These are phyloP conservation scores for Rhynchosporium agropyri DNA, from an alignment of 2,329 filamentous ascomycete genomes.

Conservation along the genomic window DNA sequence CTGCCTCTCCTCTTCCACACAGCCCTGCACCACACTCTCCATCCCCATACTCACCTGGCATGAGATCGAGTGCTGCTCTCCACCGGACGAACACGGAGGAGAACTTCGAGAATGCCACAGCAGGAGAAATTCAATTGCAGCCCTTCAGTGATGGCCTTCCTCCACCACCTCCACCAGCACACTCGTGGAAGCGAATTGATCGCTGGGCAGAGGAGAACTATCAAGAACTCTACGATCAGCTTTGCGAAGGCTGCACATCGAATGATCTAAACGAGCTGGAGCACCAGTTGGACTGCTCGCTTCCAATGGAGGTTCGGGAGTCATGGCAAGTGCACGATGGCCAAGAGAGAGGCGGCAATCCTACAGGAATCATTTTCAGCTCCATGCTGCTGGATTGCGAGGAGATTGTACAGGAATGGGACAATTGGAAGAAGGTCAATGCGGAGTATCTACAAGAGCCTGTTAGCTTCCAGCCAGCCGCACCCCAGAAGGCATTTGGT, in stretches of 20 bases:
- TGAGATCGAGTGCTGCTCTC: conserved; percentile 75
- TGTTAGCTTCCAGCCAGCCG: conserved; percentile 59
- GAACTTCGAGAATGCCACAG: conserved; percentile 70
- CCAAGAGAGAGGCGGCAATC: conserved; percentile 90
- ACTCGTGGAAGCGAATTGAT: conserved; percentile 95
- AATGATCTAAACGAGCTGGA: conserved; percentile 98
- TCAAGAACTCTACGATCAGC: conserved; percentile 88
- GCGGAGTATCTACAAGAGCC: conserved; percentile 72
- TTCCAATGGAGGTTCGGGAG: conserved; percentile 91
- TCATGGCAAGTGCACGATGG: conserved; percentile 91
- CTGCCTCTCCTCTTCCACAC: conserved; percentile 47
- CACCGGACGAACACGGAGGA: conserved; percentile 63
- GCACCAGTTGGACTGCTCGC: conserved; percentile 90
- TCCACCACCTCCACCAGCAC: conserved; percentile 81
- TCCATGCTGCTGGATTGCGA: conserved; percentile 97
- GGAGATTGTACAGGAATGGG: conserved; percentile 97
- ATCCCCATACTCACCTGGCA: conserved; percentile 85
- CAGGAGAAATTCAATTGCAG: conserved; percentile 93
- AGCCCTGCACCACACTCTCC: conserved; percentile 66
- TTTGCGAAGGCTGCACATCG: conserved; percentile 86
- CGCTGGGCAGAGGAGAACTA: conserved; percentile 94
- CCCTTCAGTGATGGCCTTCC: conserved; percentile 90
- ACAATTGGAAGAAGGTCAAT: conserved; percentile 93
- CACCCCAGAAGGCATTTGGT: conserved; percentile 72
- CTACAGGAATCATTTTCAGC: conserved; percentile 90